Conservation (phyloP, 345 rosid genomes). For the Isatis tinctoria region DNA sequence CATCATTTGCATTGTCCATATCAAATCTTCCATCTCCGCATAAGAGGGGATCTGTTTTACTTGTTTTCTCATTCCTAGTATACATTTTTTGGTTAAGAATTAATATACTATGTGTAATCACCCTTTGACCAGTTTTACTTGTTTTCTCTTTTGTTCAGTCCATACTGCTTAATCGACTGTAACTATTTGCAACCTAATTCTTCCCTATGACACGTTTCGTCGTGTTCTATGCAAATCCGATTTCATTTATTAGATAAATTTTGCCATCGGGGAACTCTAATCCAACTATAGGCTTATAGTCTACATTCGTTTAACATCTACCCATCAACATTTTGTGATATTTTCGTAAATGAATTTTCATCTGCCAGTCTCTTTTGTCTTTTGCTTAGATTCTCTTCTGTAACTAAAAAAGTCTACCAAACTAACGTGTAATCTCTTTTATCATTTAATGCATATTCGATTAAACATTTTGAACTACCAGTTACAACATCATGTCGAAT, state of each 20-base stretch:
- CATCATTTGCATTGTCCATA: too few species aligned
- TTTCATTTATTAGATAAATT: not conserved
- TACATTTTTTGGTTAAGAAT: too few species aligned
- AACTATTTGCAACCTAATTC: not conserved
- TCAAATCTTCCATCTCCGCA: too few species aligned
- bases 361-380: constrained; percentile 2
- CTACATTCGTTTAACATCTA: constrained; percentile 4
- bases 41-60: too few species aligned
- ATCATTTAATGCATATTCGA: not conserved
- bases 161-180: not conserved
- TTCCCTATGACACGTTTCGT: not conserved
- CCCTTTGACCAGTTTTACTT: too few species aligned
- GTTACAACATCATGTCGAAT: not conserved
- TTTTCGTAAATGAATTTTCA: not conserved
- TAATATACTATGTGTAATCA: too few species aligned
- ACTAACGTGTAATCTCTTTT: not conserved
- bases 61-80: too few species aligned
- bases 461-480: not conserved
- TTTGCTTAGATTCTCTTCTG: not conserved
- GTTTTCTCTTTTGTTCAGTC: not conserved
- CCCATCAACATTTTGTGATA: not conserved
- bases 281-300: not conserved
- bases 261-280: not conserved
- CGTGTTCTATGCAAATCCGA: too few species aligned
- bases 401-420: not conserved